Base-by-base conservation (phyloP, 768 basidiomycete genomes). In the Boletus sp. region DNA sequence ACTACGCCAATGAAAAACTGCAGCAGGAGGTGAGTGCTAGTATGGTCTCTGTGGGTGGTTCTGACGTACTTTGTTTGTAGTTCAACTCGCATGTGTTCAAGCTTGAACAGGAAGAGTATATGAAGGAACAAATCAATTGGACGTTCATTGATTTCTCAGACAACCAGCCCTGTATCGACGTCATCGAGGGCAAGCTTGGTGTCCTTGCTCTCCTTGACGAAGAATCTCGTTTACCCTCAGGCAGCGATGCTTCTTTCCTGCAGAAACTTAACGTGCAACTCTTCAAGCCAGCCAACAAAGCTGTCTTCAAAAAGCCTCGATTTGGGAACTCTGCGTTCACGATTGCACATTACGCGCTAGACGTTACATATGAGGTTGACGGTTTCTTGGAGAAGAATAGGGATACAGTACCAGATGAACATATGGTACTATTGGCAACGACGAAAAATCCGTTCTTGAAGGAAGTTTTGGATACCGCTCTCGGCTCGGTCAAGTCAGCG, bases 21-120 rank as follows among this genome's bases (percentile, higher is more conserved):
- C 97, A 99, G 66, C 97, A 98, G 73, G 95, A 98, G 86, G 94
- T 92, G 63, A 47, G 78, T 57, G 3, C 29, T 18, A 37, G 29
- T n/a, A 24, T 39, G 46, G 20, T 45, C 20, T 17, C 52, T 9
- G 10, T 47, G 42, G 47, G 12, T 33, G 41, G 6, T 47, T 64
- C 52, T 70, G 46, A 71, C 52, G 4, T 11, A 53, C 35, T 35
- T 39, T 10, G 54, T 42, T 47, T 55, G 7, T 62, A 97, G 92
- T 99, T 99, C 78, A 98, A 98, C 66, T 97, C 96, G 1, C 97
- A 99, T 70, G 97, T 99, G 48, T 94, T 94, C 84, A 95, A 98
- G 79, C 85, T 99, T 41, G 97, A 99, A 71, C 97, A 99, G 77
- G 97, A 98, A 71, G 97, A 99, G 75, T 99, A 99, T 68, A 86